Evolutionary conservation across 2,329 filamentous ascomycete species (phyloP).

Genomic region (Cladosporium oxysporum): DNA sequence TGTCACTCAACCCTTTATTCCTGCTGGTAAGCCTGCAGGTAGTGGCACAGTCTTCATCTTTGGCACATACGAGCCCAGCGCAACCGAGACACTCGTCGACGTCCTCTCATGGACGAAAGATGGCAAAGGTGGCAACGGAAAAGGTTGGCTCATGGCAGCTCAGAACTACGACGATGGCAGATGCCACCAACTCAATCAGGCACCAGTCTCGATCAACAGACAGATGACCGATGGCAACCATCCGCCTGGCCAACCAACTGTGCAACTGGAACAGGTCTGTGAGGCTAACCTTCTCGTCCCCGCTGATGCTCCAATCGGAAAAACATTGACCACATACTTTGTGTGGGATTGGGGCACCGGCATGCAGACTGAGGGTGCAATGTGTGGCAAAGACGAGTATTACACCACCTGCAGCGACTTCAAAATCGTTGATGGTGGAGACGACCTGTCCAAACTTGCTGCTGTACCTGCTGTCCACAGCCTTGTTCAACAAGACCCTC

Average conservation of each 20-base stretch:
- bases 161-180: constrained; percentile 87
- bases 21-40: constrained; percentile 45
- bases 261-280: constrained; percentile 66
- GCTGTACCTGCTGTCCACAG: constrained; percentile 26
- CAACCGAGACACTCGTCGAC: constrained; percentile 59
- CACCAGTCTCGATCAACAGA: constrained; percentile 60
- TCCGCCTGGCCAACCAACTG: constrained; percentile 50
- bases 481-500: constrained; percentile 46
- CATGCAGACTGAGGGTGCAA: constrained; percentile 37
- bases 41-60: constrained; percentile 52
- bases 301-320: constrained; percentile 57
- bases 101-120: constrained; percentile 81
- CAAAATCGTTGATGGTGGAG: constrained; percentile 42
- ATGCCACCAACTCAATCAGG: constrained; percentile 78
- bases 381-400: constrained; percentile 56
- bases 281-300: constrained; percentile 81
- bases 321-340: constrained; percentile 83
- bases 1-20: constrained; percentile 45
- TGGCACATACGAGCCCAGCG: constrained; percentile 50
- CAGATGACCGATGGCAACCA: constrained; percentile 57
- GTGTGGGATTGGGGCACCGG: constrained; percentile 88
- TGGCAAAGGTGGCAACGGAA: constrained; percentile 76
- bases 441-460: constrained; percentile 18
- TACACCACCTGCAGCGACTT: constrained; percentile 63
- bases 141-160: constrained; percentile 73